Percentiles rank a stretch among this genome's conserved stretches.
phyloP scores from a whole-genome alignment of 2,329 filamentous ascomycete genomes.

The Sporothrix humicola region DNA sequence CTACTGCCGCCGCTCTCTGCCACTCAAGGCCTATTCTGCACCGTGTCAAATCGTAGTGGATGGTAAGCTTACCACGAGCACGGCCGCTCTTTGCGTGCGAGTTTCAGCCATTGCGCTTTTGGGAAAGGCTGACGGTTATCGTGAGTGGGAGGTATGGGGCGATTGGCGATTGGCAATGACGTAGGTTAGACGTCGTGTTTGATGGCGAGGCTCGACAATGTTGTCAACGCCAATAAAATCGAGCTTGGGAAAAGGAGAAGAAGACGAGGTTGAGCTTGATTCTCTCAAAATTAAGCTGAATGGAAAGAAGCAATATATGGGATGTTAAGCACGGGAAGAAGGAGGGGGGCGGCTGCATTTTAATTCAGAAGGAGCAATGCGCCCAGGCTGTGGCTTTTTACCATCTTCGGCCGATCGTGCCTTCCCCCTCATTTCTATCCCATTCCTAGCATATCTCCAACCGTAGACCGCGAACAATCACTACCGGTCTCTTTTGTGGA shows the following conservation, averaged over 20 bases:
- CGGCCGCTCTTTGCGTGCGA: constrained; percentile 33
- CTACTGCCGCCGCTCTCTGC: not conserved
- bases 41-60: too few species aligned
- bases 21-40: not conserved
- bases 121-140: not conserved
- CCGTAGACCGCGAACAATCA: not conserved
- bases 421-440: constrained; percentile 10
- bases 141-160: not conserved
- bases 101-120: not conserved
- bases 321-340: not conserved
- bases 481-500: not conserved
- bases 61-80: constrained; percentile 34
- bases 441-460: constrained; percentile 13
- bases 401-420: constrained; percentile 14
- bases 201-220: too few species aligned
- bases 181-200: not conserved
- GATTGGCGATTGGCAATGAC: not conserved
- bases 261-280: too few species aligned
- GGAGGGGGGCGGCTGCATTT: not conserved
- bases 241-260: too few species aligned
- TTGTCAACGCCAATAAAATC: too few species aligned
- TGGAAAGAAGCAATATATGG: not conserved
- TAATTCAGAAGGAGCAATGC: constrained; percentile 2
- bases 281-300: not conserved
- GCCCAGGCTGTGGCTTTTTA: not conserved